Conservation (phyloP, 768 basidiomycete genomes). For the Sarcodon aspratus region DNA sequence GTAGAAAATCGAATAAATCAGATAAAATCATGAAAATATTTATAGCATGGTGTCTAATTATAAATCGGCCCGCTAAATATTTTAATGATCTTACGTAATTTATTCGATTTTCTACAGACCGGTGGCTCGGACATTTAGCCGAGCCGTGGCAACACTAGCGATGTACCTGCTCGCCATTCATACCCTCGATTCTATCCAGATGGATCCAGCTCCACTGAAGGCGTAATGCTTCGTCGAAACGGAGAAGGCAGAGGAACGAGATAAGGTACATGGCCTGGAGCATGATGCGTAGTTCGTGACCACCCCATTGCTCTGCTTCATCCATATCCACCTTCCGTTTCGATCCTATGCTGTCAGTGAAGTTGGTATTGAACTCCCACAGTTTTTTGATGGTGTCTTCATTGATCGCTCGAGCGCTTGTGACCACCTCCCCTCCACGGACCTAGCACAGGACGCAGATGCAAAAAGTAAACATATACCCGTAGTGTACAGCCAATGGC, state of each 20-base stretch:
- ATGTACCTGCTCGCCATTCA: too few species aligned
- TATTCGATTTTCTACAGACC: too few species aligned
- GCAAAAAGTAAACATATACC: not conserved
- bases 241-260: slow-evolving; percentile 12
- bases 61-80: too few species aligned
- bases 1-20: too few species aligned
- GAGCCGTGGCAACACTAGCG: too few species aligned
- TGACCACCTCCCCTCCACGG: slow-evolving; percentile 9
- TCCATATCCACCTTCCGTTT: not conserved
- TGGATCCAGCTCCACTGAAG: too few species aligned
- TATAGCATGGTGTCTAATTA: too few species aligned
- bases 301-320: slow-evolving; percentile 8
- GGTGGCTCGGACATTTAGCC: too few species aligned
- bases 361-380: slow-evolving; percentile 5
- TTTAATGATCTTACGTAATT: too few species aligned
- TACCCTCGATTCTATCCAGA: too few species aligned
- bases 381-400: slow-evolving; percentile 9
- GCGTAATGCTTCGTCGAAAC: slow-evolving; percentile 13
- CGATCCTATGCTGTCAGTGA: not conserved
- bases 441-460: slow-evolving; percentile 2
- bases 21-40: too few species aligned
- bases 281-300: slow-evolving; percentile 10
- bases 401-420: slow-evolving; percentile 14
- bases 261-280: slow-evolving; percentile 8
- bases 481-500: slow-evolving; percentile 12